Conservation (phyloP, 2,329 filamentous ascomycete species). For the Biscogniauxia marginata region DNA sequence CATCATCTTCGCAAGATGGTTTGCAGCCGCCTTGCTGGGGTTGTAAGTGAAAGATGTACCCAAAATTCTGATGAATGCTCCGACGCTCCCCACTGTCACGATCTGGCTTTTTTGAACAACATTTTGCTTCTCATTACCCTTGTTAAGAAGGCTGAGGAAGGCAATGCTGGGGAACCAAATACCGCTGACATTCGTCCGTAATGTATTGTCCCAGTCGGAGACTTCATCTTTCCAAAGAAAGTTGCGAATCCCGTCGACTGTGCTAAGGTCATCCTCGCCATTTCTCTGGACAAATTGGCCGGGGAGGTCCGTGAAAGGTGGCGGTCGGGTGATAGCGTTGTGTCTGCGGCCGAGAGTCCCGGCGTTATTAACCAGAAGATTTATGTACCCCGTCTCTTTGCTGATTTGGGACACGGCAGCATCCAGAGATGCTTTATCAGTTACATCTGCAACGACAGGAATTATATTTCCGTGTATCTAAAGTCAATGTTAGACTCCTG, state of each 20-base stretch:
- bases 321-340: slow-evolving; percentile 7
- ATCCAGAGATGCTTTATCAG: slow-evolving; percentile 9
- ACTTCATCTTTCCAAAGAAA: slow-evolving; percentile 14
- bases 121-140: slow-evolving; percentile 12
- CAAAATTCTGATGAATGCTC: slow-evolving; percentile 8
- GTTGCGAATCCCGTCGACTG: slow-evolving; percentile 12
- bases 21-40: slow-evolving; percentile 9
- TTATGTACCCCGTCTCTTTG: slow-evolving; percentile 10
- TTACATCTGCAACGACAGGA: slow-evolving; percentile 12
- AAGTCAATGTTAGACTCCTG: neutral
- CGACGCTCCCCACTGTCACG: slow-evolving; percentile 10
- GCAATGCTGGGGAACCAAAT: slow-evolving; percentile 13
- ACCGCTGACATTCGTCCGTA: slow-evolving; percentile 13
- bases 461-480: slow-evolving; percentile 13
- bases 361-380: slow-evolving; percentile 14
- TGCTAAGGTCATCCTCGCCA: slow-evolving; percentile 7
- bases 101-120: slow-evolving; percentile 10
- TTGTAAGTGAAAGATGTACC: slow-evolving; percentile 4
- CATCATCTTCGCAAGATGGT: slow-evolving; percentile 14
- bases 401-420: slow-evolving; percentile 9
- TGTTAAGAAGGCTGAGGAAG: slow-evolving; percentile 11
- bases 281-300: slow-evolving; percentile 11
- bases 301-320: slow-evolving; percentile 8
- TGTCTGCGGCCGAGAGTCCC: slow-evolving; percentile 11
- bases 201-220: slow-evolving; percentile 10